Percentiles rank a stretch among this genome's conserved stretches.
Conservation (phyloP, 140 eudicot species). For the Flaveria floridana region DNA sequence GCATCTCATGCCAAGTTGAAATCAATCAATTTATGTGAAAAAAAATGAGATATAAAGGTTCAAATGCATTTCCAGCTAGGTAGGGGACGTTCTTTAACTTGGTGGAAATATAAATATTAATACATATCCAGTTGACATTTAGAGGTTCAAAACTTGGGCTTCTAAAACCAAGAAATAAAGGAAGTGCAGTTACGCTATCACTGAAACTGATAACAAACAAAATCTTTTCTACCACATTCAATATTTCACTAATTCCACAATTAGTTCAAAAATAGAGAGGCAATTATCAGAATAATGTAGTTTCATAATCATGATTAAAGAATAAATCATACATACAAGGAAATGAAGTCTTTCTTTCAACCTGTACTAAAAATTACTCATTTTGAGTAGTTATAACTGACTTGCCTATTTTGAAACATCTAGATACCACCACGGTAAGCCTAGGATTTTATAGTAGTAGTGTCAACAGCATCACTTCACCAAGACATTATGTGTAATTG, state of each 20-base stretch:
- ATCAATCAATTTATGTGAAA: constrained; percentile 7
- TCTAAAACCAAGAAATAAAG: background rate
- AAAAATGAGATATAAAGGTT: background rate
- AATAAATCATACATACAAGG: background rate
- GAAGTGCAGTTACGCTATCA: background rate
- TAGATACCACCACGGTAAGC: background rate
- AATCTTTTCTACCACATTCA: background rate
- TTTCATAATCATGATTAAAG: background rate
- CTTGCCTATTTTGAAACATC: background rate
- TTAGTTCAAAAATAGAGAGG: background rate
- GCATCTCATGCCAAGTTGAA: constrained; percentile 6
- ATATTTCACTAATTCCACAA: background rate
- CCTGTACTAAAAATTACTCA: background rate
- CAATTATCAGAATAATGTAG: background rate
- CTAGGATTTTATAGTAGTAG: background rate
- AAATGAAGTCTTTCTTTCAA: background rate
- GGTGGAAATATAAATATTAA: background rate
- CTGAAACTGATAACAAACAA: background rate
- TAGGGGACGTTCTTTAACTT: background rate
- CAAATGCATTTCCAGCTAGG: constrained; percentile 20
- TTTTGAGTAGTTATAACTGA: background rate
- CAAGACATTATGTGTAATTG: background rate
- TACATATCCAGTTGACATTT: background rate
- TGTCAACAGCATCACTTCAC: background rate
- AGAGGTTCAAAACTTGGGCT: background rate